Base-by-base conservation (phyloP, 2,329 filamentous ascomycete genomes). In the Plectosphaerella plurivora region DNA sequence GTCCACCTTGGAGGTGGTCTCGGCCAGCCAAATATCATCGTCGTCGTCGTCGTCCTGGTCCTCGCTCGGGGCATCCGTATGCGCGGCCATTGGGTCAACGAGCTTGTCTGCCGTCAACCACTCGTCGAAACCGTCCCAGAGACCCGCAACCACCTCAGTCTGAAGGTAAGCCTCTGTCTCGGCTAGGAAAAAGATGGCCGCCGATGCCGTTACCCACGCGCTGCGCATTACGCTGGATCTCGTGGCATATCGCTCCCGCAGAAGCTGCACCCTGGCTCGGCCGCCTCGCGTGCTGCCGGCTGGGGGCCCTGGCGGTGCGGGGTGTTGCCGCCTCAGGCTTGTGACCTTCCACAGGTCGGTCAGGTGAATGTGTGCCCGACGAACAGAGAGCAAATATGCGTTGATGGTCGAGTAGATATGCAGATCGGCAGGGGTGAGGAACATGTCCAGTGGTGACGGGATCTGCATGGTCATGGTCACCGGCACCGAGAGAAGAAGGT, bases 111-210 rank as follows among this genome's bases (percentile, higher is more conserved):
- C 74, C 25, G 76, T 76, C 16, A 96, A 74, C 91, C 92, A 97
- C 14, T 70, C 67, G 50, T 88, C 82, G 60, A 97, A 92, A 49
- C 88, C 84, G 15, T 86, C 81, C 83, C 91, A 97, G 2, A 90
- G 85, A 33, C 86, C 85, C 54, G 86, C 83, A 14, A 97, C 86
- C 7, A 97, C 86, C 63, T 96, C 91, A 1, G 89, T 90, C 67
- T 97, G 93, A 45, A 97, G 84, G 62, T 96, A 97, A 3, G 84
- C 84, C 59, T 93, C 88, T 14, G 90, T 87, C 65, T 97, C 92
- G 0, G 89, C 90, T 4, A 97, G 76, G 60, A 97, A 88, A 71
- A 96, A 97, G 4, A 96, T 82, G 2, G 90, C 87, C 3, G 91
- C 89, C 63, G 89, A 91, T 60, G 88, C 87, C 0, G 90, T 95